phyloP scores from a whole-genome alignment of 2,329 filamentous ascomycete genomes.

The Lasiodiplodia hormozganensis region DNA sequence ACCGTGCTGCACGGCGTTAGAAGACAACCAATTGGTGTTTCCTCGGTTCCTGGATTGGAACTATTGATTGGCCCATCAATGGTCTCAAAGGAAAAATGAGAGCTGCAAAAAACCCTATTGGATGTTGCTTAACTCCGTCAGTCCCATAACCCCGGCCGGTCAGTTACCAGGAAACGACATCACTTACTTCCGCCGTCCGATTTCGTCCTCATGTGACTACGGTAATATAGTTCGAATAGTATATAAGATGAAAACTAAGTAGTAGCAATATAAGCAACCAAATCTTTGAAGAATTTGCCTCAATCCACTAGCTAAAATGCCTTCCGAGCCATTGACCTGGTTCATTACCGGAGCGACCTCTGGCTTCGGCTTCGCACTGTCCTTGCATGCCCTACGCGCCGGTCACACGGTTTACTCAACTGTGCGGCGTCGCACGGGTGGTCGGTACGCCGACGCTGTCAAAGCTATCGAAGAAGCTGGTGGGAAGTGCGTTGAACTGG shows the following conservation, averaged over 20 bases:
- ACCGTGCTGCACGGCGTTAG: not conserved
- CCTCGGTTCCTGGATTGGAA: not conserved
- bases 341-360: constrained; percentile 39
- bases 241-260: not conserved
- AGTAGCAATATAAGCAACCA: not conserved
- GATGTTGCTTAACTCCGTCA: not conserved
- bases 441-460: constrained; percentile 1
- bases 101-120: not conserved
- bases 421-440: constrained; percentile 30
- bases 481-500: constrained; percentile 31
- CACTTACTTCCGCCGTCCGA: constrained; percentile 1
- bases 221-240: not conserved
- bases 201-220: not conserved
- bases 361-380: constrained; percentile 36
- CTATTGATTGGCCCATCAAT: no score
- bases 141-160: not conserved
- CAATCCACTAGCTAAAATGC: not conserved
- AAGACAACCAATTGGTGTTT: not conserved
- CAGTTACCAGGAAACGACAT: no score
- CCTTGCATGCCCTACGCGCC: constrained; percentile 29
- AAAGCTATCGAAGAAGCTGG: constrained; percentile 9
- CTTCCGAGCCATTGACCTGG: constrained; percentile 29
- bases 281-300: not conserved
- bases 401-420: constrained; percentile 39
- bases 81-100: not conserved